Evolutionary conservation across 306 rosid genomes (phyloP).

Genomic region (Betula pendula): DNA sequence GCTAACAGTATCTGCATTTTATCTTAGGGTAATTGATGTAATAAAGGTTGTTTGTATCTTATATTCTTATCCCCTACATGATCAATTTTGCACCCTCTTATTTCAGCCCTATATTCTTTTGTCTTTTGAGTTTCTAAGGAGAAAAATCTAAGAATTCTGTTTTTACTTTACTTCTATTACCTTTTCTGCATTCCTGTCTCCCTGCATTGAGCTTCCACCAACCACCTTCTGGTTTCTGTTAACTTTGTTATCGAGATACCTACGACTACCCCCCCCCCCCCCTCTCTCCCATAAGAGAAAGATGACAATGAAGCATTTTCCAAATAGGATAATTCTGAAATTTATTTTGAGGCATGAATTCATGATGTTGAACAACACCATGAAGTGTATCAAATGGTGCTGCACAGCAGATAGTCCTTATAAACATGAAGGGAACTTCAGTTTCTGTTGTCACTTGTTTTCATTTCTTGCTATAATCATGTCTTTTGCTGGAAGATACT

Average conservation of each 20-base stretch:
- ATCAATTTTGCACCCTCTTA: background rate
- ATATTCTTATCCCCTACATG: background rate
- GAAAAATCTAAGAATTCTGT: background rate
- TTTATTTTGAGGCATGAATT: background rate
- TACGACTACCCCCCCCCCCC: background rate
- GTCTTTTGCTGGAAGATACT: constrained; percentile 5
- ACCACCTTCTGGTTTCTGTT: background rate
- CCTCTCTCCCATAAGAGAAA: background rate
- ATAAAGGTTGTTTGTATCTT: background rate
- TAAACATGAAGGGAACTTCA: background rate
- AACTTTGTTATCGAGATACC: background rate
- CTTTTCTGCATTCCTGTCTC: background rate
- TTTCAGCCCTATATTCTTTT: background rate
- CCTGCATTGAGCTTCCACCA: background rate
- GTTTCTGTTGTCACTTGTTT: background rate
- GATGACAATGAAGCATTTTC: background rate
- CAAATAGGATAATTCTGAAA: background rate
- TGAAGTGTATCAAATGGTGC: background rate
- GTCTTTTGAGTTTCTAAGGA: background rate
- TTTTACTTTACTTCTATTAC: background rate
- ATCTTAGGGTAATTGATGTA: background rate
- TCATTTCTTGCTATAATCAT: background rate
- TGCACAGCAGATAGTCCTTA: background rate
- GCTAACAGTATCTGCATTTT: constrained; percentile 13
- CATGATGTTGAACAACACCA: background rate